Conservation (phyloP, 2,329 filamentous ascomycete species). For the Cytospora chrysosperma region DNA sequence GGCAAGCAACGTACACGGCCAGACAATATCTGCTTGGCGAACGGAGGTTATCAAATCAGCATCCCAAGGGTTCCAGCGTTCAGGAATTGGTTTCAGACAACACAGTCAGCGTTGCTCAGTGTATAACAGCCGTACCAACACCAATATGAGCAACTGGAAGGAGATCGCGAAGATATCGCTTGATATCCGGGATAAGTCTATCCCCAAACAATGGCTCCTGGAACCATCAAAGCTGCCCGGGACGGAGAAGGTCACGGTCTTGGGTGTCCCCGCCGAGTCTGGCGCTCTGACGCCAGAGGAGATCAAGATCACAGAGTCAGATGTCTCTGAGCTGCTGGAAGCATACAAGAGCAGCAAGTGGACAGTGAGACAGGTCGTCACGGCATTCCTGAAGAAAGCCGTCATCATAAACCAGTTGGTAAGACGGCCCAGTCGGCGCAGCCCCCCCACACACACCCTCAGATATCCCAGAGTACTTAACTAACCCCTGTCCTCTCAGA, state of each 20-base stretch:
- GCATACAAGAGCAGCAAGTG: slow-evolving; percentile 27
- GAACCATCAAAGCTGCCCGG: slow-evolving; percentile 32
- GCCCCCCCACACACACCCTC: neutral
- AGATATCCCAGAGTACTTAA: neutral
- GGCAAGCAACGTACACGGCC: neutral
- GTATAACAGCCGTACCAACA: neutral
- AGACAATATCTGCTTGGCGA: neutral
- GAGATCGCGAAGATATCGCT: slow-evolving; percentile 34
- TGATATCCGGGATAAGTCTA: slow-evolving; percentile 35
- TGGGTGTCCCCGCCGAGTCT: slow-evolving; percentile 28
- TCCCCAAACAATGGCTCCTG: slow-evolving; percentile 36
- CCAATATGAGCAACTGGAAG: slow-evolving; percentile 31
- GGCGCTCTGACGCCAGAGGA: slow-evolving; percentile 37
- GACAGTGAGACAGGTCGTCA: slow-evolving; percentile 38
- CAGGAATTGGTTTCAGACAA: neutral
- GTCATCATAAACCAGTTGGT: slow-evolving; percentile 47
- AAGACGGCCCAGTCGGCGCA: neutral
- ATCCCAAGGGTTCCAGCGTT: neutral
- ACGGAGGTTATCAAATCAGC: neutral
- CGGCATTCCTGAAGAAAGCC: slow-evolving; percentile 50
- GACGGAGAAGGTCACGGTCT: slow-evolving; percentile 29
- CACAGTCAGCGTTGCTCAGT: neutral
- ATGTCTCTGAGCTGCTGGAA: slow-evolving; percentile 33
- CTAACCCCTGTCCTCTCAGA: slow-evolving; percentile 1
- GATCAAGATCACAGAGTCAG: slow-evolving; percentile 39